Evolutionary conservation across 2,329 filamentous ascomycete species (phyloP).

Genomic region (Mycosphaerella sp.): DNA sequence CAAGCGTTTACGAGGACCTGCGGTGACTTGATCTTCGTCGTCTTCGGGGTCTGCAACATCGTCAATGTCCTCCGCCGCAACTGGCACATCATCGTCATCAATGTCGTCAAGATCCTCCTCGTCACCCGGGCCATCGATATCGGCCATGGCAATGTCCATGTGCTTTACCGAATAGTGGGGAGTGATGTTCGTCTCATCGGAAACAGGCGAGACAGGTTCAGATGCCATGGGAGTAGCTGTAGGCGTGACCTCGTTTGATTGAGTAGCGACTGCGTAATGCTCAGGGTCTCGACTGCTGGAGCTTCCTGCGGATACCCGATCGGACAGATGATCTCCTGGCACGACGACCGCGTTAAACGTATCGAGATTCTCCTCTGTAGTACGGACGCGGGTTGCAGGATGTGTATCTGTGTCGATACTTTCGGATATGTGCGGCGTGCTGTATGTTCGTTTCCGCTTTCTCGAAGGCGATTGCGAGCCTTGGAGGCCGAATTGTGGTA

Average conservation of each 20-base stretch:
- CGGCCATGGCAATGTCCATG: constrained; percentile 13
- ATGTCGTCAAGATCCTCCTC: constrained; percentile 16
- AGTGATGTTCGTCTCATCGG: constrained; percentile 17
- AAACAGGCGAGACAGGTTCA: constrained; percentile 20
- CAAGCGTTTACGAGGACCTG: constrained; percentile 18
- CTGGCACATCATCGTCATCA: constrained; percentile 16
- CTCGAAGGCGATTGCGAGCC: constrained; percentile 20
- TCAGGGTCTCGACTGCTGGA: constrained; percentile 19
- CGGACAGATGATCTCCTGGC: constrained; percentile 13
- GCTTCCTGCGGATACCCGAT: constrained; percentile 15
- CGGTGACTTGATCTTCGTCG: constrained; percentile 17
- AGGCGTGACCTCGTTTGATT: constrained; percentile 23
- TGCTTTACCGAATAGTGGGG: constrained; percentile 12
- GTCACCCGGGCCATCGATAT: constrained; percentile 10
- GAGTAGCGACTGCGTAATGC: constrained; percentile 13
- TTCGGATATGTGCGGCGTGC: constrained; percentile 7
- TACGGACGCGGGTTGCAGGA: not conserved
- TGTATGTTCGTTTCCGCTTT: constrained; percentile 27
- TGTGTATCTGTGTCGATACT: not conserved
- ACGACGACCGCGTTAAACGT: constrained; percentile 2
- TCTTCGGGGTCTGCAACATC: constrained; percentile 26
- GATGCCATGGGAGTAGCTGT: constrained; percentile 18
- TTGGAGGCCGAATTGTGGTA: not conserved
- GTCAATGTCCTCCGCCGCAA: constrained; percentile 21
- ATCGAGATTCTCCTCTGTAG: constrained; percentile 2